Percentiles rank a stretch among this genome's conserved stretches.
Evolutionary conservation across 768 basidiomycete species (phyloP).

Genomic region (Gymnopilus junonius): DNA sequence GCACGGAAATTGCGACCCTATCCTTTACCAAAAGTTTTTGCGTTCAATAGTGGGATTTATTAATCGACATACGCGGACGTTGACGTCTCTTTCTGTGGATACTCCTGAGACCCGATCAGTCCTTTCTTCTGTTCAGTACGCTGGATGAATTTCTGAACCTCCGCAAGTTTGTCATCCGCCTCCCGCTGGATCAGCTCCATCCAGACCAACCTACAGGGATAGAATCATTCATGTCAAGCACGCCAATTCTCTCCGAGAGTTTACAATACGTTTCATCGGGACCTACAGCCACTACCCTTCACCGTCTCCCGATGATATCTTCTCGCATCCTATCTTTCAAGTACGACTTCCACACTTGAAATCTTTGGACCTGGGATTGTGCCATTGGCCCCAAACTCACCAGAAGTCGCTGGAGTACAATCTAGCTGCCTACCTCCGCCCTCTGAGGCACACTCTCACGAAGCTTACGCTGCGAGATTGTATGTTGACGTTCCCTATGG

Average conservation of each 20-base stretch:
- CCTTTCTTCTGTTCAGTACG: not conserved
- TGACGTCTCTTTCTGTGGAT: constrained; percentile 6
- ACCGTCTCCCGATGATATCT: not conserved
- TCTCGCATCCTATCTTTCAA: constrained; percentile 12
- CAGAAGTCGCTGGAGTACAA: not conserved
- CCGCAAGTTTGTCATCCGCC: not conserved
- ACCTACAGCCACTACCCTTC: not conserved
- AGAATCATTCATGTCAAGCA: constrained; percentile 3
- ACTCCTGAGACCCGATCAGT: constrained; percentile 1
- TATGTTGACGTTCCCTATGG: not conserved
- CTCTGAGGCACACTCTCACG: not conserved
- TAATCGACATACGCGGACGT: constrained; percentile 7
- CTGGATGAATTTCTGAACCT: constrained; percentile 5
- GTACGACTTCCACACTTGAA: not conserved
- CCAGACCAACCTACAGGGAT: not conserved
- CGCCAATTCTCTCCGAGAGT: not conserved
- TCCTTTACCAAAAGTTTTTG: not conserved
- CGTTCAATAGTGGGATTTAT: constrained; percentile 1
- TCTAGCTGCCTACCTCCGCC: not conserved
- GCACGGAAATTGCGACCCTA: not conserved
- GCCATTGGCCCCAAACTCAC: not conserved
- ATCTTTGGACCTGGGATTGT: constrained; percentile 8
- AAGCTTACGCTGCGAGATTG: not conserved
- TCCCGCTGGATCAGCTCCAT: not conserved
- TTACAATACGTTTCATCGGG: not conserved